Evolutionary conservation across 1,284 basidiomycete genomes (phyloP).

Genomic region (Papiliotrema terrestris): DNA sequence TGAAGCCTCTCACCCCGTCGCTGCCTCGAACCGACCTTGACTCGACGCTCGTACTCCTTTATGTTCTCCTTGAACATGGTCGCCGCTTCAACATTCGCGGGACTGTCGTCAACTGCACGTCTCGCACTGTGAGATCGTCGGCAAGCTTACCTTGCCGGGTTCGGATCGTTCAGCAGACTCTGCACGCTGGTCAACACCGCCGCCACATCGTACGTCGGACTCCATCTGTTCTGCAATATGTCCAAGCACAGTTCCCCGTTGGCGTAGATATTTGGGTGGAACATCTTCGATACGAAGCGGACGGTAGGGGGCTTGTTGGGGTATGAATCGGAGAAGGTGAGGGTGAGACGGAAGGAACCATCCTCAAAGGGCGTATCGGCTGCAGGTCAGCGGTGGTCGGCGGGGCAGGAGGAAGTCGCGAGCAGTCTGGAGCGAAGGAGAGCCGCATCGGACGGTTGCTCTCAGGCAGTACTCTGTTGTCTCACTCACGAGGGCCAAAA

Average conservation of each 20-base stretch:
- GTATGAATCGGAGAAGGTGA: conserved; percentile 96
- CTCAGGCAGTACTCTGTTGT: no score
- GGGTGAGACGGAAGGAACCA: conserved; percentile 92
- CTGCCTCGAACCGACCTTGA: conserved; percentile 58
- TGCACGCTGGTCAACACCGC: conserved; percentile 96
- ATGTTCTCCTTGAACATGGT: conserved; percentile 95
- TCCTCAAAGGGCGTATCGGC: conserved; percentile 98
- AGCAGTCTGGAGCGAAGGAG: not conserved
- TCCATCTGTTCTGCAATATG: conserved; percentile 97
- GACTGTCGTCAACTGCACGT: conserved; percentile 54
- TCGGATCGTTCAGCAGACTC: conserved; percentile 92
- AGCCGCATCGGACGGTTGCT: not conserved
- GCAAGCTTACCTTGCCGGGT: conserved; percentile 68
- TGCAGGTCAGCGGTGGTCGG: conserved; percentile 41
- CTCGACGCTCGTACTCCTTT: conserved; percentile 92
- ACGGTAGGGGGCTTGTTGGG: conserved; percentile 97
- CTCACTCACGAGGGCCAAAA: conserved; percentile 81
- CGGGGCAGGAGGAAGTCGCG: not conserved
- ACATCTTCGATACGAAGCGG: conserved; percentile 96
- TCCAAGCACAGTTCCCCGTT: conserved; percentile 97
- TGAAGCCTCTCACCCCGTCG: not conserved
- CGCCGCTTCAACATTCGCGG: conserved; percentile 96
- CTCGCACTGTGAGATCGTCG: not conserved
- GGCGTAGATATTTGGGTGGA: conserved; percentile 97
- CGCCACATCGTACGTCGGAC: conserved; percentile 96